A percentile compares a stretch with the other conserved stretches of the same genome.
These are phyloP conservation scores for Sphaerostilbella broomeana DNA, from an alignment of 2,329 filamentous ascomycete genomes.

Conservation along the genomic window DNA sequence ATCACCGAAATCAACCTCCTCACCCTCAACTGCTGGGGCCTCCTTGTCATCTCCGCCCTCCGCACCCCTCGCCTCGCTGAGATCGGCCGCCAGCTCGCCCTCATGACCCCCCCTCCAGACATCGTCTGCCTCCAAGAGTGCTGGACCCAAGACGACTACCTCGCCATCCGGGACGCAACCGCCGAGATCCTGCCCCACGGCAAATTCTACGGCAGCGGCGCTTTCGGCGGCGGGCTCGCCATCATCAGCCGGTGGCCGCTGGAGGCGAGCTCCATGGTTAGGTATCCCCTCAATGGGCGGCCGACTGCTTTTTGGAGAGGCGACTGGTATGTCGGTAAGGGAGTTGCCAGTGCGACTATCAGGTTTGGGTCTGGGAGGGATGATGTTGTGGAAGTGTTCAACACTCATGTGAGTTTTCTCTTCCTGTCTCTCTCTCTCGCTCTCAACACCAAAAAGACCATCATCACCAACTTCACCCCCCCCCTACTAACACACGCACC, in stretches of 20 bases:
- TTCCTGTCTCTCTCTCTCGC: not conserved
- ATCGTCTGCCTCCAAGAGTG: conserved; percentile 95
- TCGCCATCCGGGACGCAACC: conserved; percentile 67
- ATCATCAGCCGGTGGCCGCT: conserved; percentile 92
- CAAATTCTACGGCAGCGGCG: conserved; percentile 87
- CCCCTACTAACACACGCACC: not conserved
- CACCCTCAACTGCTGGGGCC: conserved; percentile 94
- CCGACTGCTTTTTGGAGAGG: conserved; percentile 91
- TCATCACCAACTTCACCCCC: no score
- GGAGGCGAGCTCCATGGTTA: conserved; percentile 77
- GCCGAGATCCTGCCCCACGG: conserved; percentile 72
- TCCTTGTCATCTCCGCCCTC: conserved; percentile 76
- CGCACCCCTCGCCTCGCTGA: conserved; percentile 72
- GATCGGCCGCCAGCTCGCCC: conserved; percentile 74
- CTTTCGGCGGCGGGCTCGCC: conserved; percentile 82
- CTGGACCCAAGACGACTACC: conserved; percentile 82
- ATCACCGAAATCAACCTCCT: conserved; percentile 63
- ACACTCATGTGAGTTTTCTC: conserved; percentile 64
- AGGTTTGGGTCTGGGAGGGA: conserved; percentile 57
- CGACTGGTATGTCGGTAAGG: conserved; percentile 96
- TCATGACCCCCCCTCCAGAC: conserved; percentile 60
- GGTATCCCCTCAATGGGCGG: conserved; percentile 85
- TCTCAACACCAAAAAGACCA: not conserved
- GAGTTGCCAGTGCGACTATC: conserved; percentile 77
- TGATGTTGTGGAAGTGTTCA: conserved; percentile 81